Percentiles rank a stretch among this genome's conserved stretches.
Conservation (phyloP, 2,329 filamentous ascomycete genomes). For the Colletotrichum shisoi region DNA sequence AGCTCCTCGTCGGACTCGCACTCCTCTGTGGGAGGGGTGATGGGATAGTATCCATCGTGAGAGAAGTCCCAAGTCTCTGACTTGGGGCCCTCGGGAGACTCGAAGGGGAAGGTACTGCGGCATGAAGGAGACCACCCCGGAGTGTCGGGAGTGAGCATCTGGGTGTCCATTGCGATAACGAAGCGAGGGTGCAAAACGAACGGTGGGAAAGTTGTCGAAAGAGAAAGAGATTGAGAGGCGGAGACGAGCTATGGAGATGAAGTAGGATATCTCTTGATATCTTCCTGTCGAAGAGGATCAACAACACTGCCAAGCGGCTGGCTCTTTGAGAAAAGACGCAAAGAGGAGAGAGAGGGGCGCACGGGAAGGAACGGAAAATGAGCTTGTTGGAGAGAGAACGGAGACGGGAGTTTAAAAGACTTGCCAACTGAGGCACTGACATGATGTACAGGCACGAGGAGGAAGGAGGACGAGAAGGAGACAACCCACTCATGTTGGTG, state of each 20-base stretch:
- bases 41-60: conserved; percentile 35
- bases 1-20: conserved; percentile 40
- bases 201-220: neutral
- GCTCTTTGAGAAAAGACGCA: conserved; percentile 8
- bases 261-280: conserved; percentile 28
- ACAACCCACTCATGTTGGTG: conserved; percentile 28
- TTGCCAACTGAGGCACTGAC: conserved; percentile 35
- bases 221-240: neutral
- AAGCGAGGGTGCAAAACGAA: conserved; percentile 25
- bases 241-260: neutral
- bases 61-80: conserved; percentile 29
- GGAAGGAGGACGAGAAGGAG: conserved; percentile 32
- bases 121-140: conserved; percentile 31
- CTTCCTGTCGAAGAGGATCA: conserved; percentile 26
- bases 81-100: conserved; percentile 18
- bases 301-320: conserved; percentile 28
- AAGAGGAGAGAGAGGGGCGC: conserved; percentile 25
- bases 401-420: conserved; percentile 36
- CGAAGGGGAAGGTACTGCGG: conserved; percentile 28
- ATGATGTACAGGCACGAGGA: conserved; percentile 28
- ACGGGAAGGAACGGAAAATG: conserved; percentile 10
- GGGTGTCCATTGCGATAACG: conserved; percentile 27
- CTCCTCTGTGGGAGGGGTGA: conserved; percentile 39
- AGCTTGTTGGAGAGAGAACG: conserved; percentile 16
- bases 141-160: conserved; percentile 34